Base-by-base conservation (phyloP, 768 basidiomycete species). In the Podaxis rugospora region DNA sequence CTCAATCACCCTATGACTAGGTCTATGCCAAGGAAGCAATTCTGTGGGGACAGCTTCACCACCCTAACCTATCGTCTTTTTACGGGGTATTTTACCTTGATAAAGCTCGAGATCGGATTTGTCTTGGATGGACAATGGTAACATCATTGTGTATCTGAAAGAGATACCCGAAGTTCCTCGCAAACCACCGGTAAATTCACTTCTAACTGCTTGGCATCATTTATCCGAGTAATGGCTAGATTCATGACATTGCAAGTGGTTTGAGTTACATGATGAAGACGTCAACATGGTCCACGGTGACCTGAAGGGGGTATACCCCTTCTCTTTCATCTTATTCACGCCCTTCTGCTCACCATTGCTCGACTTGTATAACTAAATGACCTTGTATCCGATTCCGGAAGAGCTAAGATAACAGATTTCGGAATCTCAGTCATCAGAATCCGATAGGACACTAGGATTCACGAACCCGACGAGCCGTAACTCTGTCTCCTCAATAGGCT, bases 51-150 rank as follows among this genome's bases (percentile, higher is more conserved):
- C 51, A 47, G 14, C 56, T 63, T 7, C 11, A 3, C 1, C 57
- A 63, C 35, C 32, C 57, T 2, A 63, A 59, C 35, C 37, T 63
- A 5, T 14, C 35, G 0, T 51, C 62, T 5, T 59, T 63, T 27
- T 63, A 63, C n/a, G 62, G 57, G 11, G 49, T 63, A 11, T 58
- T 39, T 54, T 51, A 53, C 39, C 51, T 58, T 1, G 51, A 18
- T 10, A 47, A 35, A 13, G 2, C 21, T 36, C 23, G 16, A 2
- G 32, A 44, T 25, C 14, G 18, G 37, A 14, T 55, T 21, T 53
- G 57, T 35, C 58, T 65, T 65, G 64, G 64, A 65, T 63, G 62
- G 40, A 52, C 6, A 63, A 63, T n/a, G 62, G 64, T 7, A 58
- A 63, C 23, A 25, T 65, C 2, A 56, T 36, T 2, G 36, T 16